Conservation (phyloP, 164 flowering plant genomes). For the Sextonia rubra region DNA sequence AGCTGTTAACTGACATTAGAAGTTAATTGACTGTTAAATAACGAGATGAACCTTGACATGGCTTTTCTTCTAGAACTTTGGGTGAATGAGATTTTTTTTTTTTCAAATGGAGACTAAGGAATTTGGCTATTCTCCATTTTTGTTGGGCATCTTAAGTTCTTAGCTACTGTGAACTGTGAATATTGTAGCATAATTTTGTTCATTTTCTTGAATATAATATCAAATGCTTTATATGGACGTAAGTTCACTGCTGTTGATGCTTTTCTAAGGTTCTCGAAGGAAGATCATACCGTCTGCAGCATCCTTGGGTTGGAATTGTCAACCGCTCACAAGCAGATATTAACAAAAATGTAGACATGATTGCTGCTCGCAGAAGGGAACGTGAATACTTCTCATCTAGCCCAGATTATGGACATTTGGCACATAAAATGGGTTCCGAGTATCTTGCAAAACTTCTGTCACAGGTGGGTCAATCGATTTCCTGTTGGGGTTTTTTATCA, state of each 20-base stretch:
- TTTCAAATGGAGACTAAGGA: neutral
- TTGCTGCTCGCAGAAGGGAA: slow-evolving; percentile 70
- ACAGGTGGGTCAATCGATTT: slow-evolving; percentile 38
- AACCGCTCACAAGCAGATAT: slow-evolving; percentile 95
- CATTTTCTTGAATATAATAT: neutral
- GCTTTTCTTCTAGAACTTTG: neutral
- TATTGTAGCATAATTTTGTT: neutral
- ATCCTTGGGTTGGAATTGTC: slow-evolving; percentile 95
- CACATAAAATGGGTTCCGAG: slow-evolving; percentile 86
- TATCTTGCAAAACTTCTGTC: slow-evolving; percentile 92
- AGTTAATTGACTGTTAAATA: neutral
- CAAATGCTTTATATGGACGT: neutral
- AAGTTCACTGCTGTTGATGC: slow-evolving; percentile 12
- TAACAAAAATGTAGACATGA: slow-evolving; percentile 82
- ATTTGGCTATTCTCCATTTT: neutral
- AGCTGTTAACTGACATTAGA: neutral
- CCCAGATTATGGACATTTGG: slow-evolving; percentile 79
- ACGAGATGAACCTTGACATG: neutral
- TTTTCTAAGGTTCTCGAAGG: slow-evolving; percentile 82
- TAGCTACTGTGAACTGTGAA: too few relatives aligned
- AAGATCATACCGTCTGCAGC: slow-evolving; percentile 68
- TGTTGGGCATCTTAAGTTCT: neutral
- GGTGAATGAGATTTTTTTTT: neutral
- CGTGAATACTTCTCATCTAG: slow-evolving; percentile 71
- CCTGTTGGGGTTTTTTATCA: slow-evolving; percentile 4